These are phyloP conservation scores for Musa acuminata DNA, from an alignment of 176 grass and related monocot genomes.

Conservation along the genomic window DNA sequence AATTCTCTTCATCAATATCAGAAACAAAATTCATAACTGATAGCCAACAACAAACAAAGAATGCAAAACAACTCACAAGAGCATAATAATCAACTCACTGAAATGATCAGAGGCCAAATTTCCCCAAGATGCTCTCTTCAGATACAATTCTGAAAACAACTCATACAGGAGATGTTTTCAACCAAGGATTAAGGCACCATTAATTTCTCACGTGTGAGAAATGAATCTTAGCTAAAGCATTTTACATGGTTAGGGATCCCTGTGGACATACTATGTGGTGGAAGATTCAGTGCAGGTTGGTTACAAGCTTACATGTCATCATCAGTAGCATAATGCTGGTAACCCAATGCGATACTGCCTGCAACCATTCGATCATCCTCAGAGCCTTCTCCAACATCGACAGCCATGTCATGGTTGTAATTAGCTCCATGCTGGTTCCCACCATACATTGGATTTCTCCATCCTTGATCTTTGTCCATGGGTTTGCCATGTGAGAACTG, in stretches of 20 bases:
- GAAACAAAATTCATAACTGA: too few species aligned
- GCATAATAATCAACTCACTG: too few species aligned
- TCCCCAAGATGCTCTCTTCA: neutral
- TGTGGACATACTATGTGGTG: neutral
- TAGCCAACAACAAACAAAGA: too few species aligned
- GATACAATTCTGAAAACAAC: neutral
- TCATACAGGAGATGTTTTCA: neutral
- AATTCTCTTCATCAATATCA: too few species aligned
- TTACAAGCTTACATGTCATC: conserved; percentile 1
- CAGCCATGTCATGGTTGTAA: conserved; percentile 28
- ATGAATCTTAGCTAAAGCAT: neutral
- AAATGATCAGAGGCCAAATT: neutral
- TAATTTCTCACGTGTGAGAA: neutral
- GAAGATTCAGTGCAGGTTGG: neutral
- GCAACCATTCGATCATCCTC: conserved; percentile 2
- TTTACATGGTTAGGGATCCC: neutral
- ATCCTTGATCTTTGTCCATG: conserved; percentile 28
- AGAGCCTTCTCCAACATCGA: conserved; percentile 19
- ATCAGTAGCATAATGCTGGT: neutral
- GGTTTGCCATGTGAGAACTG: conserved; percentile 15
- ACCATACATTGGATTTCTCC: conserved; percentile 27
- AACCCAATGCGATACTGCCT: neutral
- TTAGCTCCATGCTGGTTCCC: conserved; percentile 33
- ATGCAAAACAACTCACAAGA: too few species aligned
- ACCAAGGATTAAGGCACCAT: neutral